Evolutionary conservation across 129 eudicot species (phyloP), one percentile per base, ranked within the genome.

Genomic region (Escallonia rubra): DNA sequence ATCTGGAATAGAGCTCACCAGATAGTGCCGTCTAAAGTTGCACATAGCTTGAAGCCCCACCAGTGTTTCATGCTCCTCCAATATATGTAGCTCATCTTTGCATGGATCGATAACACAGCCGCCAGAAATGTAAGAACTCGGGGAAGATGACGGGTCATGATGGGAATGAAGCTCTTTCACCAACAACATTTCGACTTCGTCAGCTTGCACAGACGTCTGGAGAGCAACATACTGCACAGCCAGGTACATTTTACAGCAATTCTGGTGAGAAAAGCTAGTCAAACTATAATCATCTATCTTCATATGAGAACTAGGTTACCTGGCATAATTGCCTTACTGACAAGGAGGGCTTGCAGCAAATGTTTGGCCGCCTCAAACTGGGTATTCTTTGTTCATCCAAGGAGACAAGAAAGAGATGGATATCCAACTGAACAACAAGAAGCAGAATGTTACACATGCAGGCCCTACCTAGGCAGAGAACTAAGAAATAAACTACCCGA

Each of bases 221-320:
- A 23, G 23, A 39, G 96, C 86, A 60, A 82, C 83, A 78, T 80
- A 72, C 96, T 92, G 88, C 78, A 68, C 8, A 56, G 6, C 64
- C 67, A 70, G 44, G 46, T 48, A 62, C 61, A 63, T 63, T 23
- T 23, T 23, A 23, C 34, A 23, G 34, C 34, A 23, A 23, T 23
- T 23, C 34, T 23, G 34, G 34, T 23, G 34, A 23, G 1, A 34
- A 68, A 41, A 11, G 48, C 49, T 34, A 49, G 39, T 57, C 52
- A 38, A 72, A 38, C 8, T 38, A 15, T 10, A 15, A 34, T 7
- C 11, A 55, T 60, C 70, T n/a, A 59, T n/a, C 41, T 54, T 51
- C 23, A 68, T 11, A 34, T 44, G 55, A 57, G 45, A 61, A 9
- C 10, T 46, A 59, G 61, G 49, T 78, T 72, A 88, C 96, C 75